A percentile compares a stretch with the other conserved stretches of the same genome.
Evolutionary conservation across 129 eudicot species (phyloP).

Genomic region (Lactuca saligna): DNA sequence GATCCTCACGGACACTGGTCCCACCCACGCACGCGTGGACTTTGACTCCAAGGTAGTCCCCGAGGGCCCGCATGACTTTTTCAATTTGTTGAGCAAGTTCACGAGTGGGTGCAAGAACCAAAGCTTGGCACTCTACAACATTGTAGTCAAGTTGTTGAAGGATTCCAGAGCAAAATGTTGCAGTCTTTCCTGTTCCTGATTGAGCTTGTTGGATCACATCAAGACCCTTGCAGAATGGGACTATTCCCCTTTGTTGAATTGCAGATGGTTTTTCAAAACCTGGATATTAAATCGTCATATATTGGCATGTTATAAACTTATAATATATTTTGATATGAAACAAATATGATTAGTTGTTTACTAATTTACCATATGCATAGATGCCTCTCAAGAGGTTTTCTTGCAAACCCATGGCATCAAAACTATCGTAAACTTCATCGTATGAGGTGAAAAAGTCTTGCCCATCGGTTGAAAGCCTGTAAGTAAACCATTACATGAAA

Average conservation of each 20-base stretch:
- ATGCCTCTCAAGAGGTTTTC: slow-evolving; percentile 67
- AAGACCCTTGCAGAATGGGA: slow-evolving; percentile 57
- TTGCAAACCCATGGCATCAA: slow-evolving; percentile 59
- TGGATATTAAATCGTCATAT: neutral
- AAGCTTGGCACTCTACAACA: slow-evolving; percentile 50
- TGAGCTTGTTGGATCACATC: slow-evolving; percentile 61
- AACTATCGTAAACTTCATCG: slow-evolving; percentile 59
- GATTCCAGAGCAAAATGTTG: slow-evolving; percentile 61
- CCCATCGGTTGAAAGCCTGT: slow-evolving; percentile 48
- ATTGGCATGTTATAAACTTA: too few species aligned
- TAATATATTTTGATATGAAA: too few species aligned
- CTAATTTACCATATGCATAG: slow-evolving; percentile 49
- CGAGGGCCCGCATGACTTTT: slow-evolving; percentile 61
- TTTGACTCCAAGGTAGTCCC: slow-evolving; percentile 62
- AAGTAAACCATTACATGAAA: too few species aligned
- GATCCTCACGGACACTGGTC: slow-evolving; percentile 62
- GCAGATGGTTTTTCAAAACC: slow-evolving; percentile 68
- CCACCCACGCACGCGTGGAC: slow-evolving; percentile 70
- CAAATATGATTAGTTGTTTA: too few species aligned
- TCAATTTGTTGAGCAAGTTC: slow-evolving; percentile 64
- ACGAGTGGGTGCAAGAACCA: slow-evolving; percentile 58
- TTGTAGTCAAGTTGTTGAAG: slow-evolving; percentile 55
- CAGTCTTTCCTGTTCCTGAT: slow-evolving; percentile 62
- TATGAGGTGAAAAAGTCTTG: slow-evolving; percentile 60
- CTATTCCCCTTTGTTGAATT: slow-evolving; percentile 59